These are phyloP conservation scores for Fusarium sp. DNA, from an alignment of 2,329 filamentous ascomycete species.

Conservation along the genomic window DNA sequence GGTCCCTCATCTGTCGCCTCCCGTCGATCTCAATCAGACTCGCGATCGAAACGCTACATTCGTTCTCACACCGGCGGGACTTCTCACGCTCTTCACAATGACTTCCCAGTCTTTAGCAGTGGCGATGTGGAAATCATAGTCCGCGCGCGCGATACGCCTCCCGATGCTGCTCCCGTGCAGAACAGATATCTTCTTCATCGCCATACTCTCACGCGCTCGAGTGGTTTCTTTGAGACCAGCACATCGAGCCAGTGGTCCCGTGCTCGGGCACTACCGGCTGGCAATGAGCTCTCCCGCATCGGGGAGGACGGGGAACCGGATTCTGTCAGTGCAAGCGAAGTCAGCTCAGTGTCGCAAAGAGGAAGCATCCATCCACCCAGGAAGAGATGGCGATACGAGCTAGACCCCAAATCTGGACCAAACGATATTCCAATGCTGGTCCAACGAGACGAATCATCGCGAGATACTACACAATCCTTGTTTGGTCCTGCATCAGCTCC, in stretches of 20 bases:
- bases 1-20: conserved; percentile 67
- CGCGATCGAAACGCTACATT: conserved; percentile 75
- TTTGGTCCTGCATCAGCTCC: conserved; percentile 44
- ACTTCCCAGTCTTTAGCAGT: conserved; percentile 92
- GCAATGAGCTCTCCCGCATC: conserved; percentile 64
- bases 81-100: conserved; percentile 79
- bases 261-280: conserved; percentile 43
- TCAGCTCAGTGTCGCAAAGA: conserved; percentile 29
- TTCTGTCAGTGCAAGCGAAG: conserved; percentile 34
- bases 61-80: conserved; percentile 82
- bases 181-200: conserved; percentile 88
- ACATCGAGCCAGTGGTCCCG: conserved; percentile 79
- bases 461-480: conserved; percentile 44
- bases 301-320: conserved; percentile 53
- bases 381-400: conserved; percentile 85
- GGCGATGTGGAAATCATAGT: conserved; percentile 94
- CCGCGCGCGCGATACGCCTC: conserved; percentile 58
- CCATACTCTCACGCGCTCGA: conserved; percentile 88
- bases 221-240: conserved; percentile 91
- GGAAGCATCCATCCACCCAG: conserved; percentile 31
- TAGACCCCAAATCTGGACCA: conserved; percentile 78
- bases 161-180: conserved; percentile 55
- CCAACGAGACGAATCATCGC: conserved; percentile 69
- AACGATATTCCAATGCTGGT: conserved; percentile 89
- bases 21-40: conserved; percentile 65